Evolutionary conservation across 2,329 filamentous ascomycete genomes (phyloP).

Genomic region (Exophiala sp.): DNA sequence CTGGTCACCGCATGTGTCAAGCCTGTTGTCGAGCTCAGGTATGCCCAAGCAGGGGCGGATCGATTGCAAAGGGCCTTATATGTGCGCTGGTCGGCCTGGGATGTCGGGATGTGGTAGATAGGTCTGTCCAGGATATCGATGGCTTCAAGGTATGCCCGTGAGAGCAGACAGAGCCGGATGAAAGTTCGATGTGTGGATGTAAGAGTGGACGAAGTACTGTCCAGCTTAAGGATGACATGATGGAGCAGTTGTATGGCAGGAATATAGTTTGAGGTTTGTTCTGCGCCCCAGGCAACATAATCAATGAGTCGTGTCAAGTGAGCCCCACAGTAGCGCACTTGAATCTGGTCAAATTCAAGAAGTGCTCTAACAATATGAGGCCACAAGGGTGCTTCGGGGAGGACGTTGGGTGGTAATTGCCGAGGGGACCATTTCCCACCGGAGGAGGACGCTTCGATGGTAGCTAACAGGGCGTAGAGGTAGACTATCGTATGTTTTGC

Average conservation of each 20-base stretch:
- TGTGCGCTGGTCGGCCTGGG: conserved; percentile 24
- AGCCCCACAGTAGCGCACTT: conserved; percentile 41
- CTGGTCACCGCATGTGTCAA: conserved; percentile 39
- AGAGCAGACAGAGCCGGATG: conserved; percentile 39
- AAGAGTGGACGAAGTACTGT: conserved; percentile 39
- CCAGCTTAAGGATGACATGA: conserved; percentile 42
- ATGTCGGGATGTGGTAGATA: conserved; percentile 39
- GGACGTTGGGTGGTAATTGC: conserved; percentile 34
- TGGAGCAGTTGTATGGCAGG: conserved; percentile 38
- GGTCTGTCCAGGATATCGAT: conserved; percentile 39
- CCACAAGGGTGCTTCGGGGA: conserved; percentile 48
- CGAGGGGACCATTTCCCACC: conserved; percentile 34
- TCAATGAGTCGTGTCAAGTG: conserved; percentile 39
- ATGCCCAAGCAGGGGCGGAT: conserved; percentile 31
- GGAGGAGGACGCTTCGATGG: conserved; percentile 37
- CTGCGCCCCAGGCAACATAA: conserved; percentile 32
- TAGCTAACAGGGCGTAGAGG: conserved; percentile 48
- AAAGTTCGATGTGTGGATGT: conserved; percentile 41
- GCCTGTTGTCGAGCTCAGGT: conserved; percentile 36
- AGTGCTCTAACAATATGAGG: conserved; percentile 47
- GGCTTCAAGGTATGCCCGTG: conserved; percentile 37
- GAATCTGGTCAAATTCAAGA: conserved; percentile 47
- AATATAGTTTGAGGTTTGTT: conserved; percentile 34
- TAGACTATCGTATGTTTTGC: conserved; percentile 55
- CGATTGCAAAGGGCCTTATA: conserved; percentile 31